A percentile compares a stretch with the other conserved stretches of the same genome.
Evolutionary conservation across 2,329 filamentous ascomycete genomes (phyloP).

Genomic region (Monascus ruber): DNA sequence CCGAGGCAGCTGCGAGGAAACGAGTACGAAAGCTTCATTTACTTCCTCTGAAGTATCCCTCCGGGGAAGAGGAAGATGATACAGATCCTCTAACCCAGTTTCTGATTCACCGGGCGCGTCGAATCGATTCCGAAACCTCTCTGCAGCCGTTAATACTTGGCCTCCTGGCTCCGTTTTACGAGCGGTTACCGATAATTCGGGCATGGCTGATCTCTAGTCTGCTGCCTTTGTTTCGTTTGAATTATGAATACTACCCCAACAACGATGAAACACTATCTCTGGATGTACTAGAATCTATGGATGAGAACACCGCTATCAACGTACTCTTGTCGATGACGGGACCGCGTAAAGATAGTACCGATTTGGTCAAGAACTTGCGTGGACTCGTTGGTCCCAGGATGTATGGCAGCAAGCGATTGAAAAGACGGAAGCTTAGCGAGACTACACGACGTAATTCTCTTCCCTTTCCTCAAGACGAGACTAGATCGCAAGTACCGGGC

Average conservation of each 20-base stretch:
- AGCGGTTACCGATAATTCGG: conserved; percentile 40
- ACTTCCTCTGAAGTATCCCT: conserved; percentile 36
- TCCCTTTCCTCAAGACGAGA: conserved; percentile 11
- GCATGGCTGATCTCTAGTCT: conserved; percentile 51
- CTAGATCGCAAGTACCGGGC: conserved; percentile 11
- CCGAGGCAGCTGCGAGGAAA: conserved; percentile 40
- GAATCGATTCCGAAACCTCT: conserved; percentile 48
- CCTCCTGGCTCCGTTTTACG: conserved; percentile 48
- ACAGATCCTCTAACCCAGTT: conserved; percentile 44
- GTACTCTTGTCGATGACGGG: conserved; percentile 38
- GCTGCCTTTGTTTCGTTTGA: conserved; percentile 47
- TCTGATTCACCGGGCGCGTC: conserved; percentile 48
- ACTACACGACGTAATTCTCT: conserved; percentile 16
- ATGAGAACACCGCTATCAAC: conserved; percentile 41
- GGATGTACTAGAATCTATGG: conserved; percentile 41
- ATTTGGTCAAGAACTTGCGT: conserved; percentile 44
- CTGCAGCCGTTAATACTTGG: conserved; percentile 44
- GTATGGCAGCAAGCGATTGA: conserved; percentile 44
- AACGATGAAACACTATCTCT: conserved; percentile 35
- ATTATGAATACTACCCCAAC: conserved; percentile 53
- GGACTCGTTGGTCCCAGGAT: conserved; percentile 54
- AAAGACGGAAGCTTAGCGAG: conserved; percentile 40
- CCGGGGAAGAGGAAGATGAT: conserved; percentile 32
- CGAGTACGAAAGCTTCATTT: conserved; percentile 42
- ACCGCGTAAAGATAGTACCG: conserved; percentile 21